Evolutionary conservation across 1,284 basidiomycete species (phyloP).

Genomic region (Pseudozyma pruni): DNA sequence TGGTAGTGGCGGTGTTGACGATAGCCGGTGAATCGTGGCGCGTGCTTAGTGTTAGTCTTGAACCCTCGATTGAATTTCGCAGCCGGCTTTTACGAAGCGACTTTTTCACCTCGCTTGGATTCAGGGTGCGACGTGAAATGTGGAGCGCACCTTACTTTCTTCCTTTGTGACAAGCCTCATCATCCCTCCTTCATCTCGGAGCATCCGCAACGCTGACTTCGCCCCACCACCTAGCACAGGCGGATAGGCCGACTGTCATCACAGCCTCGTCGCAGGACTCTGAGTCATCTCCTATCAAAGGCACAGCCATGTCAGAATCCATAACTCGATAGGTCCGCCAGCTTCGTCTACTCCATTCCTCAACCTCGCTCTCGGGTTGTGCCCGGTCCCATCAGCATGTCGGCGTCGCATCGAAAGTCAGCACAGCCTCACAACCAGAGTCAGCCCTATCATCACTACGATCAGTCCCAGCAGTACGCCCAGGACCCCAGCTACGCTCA

Average conservation of each 20-base stretch:
- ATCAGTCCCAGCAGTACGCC: conserved; percentile 12
- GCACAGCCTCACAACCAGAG: conserved; percentile 17
- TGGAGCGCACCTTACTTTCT: no score
- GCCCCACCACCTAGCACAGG: not conserved
- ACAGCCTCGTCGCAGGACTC: not conserved
- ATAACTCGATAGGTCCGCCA: not conserved
- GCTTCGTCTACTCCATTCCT: not conserved
- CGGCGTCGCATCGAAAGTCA: conserved; percentile 16
- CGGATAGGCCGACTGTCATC: no score
- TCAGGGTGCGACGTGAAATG: no score
- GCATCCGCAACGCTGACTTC: not conserved
- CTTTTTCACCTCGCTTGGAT: no score
- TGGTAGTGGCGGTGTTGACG: no score
- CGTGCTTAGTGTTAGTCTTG: conserved; percentile 4
- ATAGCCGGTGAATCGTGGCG: not conserved
- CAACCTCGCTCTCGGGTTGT: not conserved
- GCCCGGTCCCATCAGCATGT: conserved; percentile 33
- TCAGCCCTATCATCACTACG: conserved; percentile 8
- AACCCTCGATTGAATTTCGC: no score
- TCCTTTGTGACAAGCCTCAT: no score
- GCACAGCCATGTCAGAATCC: conserved; percentile 21
- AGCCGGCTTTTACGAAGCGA: no score
- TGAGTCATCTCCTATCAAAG: not conserved
- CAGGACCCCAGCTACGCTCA: conserved; percentile 12
- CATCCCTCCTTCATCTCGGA: conserved; percentile 18